Conservation (phyloP, 345 rosid genomes). For the Boechera divaricarpa region DNA sequence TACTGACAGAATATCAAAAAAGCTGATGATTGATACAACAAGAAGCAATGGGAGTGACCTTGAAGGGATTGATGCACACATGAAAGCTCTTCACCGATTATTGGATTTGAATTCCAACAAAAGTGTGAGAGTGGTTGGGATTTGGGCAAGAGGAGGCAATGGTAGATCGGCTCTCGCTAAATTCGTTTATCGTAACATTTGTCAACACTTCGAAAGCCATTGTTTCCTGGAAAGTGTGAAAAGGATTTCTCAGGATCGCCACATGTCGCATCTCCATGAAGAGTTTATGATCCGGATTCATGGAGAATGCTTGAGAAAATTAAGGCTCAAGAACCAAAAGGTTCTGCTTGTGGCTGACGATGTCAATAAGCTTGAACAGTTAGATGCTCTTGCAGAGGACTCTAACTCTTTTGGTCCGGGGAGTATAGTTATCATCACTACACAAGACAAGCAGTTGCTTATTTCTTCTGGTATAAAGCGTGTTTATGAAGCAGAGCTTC, state of each 20-base stretch:
- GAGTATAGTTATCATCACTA: constrained; percentile 41
- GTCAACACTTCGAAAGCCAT: constrained; percentile 31
- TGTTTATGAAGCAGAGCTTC: constrained; percentile 33
- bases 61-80: constrained; percentile 42
- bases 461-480: neutral
- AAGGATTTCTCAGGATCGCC: constrained; percentile 19
- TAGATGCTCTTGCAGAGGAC: constrained; percentile 37
- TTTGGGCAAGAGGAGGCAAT: constrained; percentile 38
- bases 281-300: constrained; percentile 12
- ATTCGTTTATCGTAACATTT: constrained; percentile 18
- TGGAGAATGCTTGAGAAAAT: constrained; percentile 9
- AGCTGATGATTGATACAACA: neutral
- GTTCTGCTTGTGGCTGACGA: constrained; percentile 34
- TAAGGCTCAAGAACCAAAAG: constrained; percentile 30
- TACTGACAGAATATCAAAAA: constrained; percentile 19
- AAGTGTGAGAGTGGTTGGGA: constrained; percentile 30
- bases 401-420: constrained; percentile 36
- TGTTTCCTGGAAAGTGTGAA: constrained; percentile 35
- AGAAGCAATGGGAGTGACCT: neutral
- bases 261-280: constrained; percentile 9
- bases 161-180: constrained; percentile 35
- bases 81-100: constrained; percentile 17
- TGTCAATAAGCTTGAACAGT: constrained; percentile 15
- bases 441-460: constrained; percentile 41
- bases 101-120: constrained; percentile 19